Percentiles rank a stretch among this genome's conserved stretches.
These are phyloP conservation scores for Nyctanthes arbortristis DNA, from an alignment of 257 asterid genomes.

Conservation along the genomic window DNA sequence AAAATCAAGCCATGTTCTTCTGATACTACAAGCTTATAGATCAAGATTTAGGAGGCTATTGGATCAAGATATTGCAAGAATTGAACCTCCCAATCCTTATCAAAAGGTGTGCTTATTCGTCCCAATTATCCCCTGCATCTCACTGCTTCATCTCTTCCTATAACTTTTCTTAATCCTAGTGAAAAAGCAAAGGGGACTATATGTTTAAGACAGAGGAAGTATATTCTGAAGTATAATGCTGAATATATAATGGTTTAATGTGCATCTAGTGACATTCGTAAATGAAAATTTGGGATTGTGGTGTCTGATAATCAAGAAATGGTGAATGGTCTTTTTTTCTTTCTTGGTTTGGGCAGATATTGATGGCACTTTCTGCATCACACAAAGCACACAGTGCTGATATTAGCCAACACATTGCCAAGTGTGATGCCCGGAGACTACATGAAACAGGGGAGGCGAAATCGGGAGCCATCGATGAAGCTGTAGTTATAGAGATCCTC, in stretches of 20 bases:
- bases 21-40: slow-evolving; percentile 58
- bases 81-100: slow-evolving; percentile 64
- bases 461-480: slow-evolving; percentile 53
- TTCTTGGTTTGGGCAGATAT: slow-evolving; percentile 36
- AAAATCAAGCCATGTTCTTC: slow-evolving; percentile 74
- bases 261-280: no score
- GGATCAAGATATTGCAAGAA: slow-evolving; percentile 50
- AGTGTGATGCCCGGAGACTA: slow-evolving; percentile 71
- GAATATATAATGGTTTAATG: no score
- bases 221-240: no score
- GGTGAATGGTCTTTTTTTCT: neutral
- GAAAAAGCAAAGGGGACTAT: no score
- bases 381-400: slow-evolving; percentile 71
- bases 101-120: slow-evolving; percentile 49
- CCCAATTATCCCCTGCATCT: neutral
- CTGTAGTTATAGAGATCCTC: slow-evolving; percentile 64
- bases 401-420: slow-evolving; percentile 66
- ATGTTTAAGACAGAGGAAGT: no score
- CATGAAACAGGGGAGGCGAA: slow-evolving; percentile 69
- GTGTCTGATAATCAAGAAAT: slow-evolving; percentile 2
- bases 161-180: no score
- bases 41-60: slow-evolving; percentile 44
- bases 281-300: neutral
- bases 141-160: no score
- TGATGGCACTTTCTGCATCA: slow-evolving; percentile 69